Conservation (phyloP, 345 rosid species). For the Gossypium anomalum region DNA sequence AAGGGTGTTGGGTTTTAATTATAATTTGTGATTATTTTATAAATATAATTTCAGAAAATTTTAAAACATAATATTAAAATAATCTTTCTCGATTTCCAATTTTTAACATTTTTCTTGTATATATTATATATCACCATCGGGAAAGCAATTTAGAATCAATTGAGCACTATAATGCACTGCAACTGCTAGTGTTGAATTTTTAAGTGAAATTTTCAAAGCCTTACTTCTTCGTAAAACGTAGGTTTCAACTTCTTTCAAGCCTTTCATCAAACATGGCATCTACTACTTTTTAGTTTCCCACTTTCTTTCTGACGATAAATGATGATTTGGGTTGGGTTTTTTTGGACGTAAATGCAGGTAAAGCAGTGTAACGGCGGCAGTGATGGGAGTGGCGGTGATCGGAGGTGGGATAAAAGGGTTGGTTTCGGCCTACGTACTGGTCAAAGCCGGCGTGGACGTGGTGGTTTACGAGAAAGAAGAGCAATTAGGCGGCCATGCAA, state of each 20-base stretch:
- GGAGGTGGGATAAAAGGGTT: conserved; percentile 64
- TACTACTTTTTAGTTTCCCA: background rate
- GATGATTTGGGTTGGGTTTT: background rate
- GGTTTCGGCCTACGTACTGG: conserved; percentile 49
- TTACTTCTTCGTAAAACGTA: background rate
- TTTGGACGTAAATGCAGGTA: background rate
- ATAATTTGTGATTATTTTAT: no score
- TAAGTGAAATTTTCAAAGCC: no score
- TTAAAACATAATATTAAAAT: no score
- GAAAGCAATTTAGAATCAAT: no score
- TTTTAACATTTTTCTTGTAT: no score
- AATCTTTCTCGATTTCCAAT: no score
- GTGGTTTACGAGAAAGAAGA: conserved; percentile 62
- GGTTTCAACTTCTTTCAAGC: background rate
- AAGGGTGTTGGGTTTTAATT: no score
- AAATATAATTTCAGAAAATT: no score
- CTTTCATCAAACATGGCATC: background rate
- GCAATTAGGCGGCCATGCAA: conserved; percentile 58
- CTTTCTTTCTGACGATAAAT: background rate
- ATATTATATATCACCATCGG: no score
- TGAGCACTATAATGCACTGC: no score
- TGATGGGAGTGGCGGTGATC: conserved; percentile 55
- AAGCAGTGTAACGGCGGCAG: background rate
- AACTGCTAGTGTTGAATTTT: background rate
- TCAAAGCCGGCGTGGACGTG: conserved; percentile 37